A percentile compares a stretch with the other conserved stretches of the same genome.
These are phyloP conservation scores for Dioscorea zingiberensis DNA, from an alignment of 106 monocot species.

Conservation along the genomic window DNA sequence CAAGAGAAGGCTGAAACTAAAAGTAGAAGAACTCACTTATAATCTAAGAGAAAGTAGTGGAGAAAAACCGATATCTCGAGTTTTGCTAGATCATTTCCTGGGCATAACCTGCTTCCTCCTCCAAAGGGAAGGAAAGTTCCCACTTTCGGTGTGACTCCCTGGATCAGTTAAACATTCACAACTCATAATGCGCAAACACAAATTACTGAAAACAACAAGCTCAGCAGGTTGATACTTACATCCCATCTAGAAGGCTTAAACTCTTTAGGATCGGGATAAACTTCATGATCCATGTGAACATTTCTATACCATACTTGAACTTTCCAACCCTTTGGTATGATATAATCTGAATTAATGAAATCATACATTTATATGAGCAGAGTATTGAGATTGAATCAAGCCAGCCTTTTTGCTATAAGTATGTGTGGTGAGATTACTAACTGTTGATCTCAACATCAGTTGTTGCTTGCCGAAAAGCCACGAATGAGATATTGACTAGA, in stretches of 20 bases:
- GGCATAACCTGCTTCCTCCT: constrained; percentile 73
- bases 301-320: constrained; percentile 76
- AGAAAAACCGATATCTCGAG: constrained; percentile 88
- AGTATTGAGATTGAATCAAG: too few relatives aligned
- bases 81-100: constrained; percentile 94
- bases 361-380: neutral
- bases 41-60: constrained; percentile 81
- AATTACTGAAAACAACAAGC: too few relatives aligned
- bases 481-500: constrained; percentile 70
- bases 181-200: too few relatives aligned
- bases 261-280: constrained; percentile 55
- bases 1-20: neutral
- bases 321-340: constrained; percentile 93
- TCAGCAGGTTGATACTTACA: constrained; percentile 32
- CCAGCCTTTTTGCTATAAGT: too few relatives aligned
- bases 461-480: constrained; percentile 72
- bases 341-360: constrained; percentile 41
- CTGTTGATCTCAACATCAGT: constrained; percentile 63
- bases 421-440: constrained; percentile 14
- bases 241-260: constrained; percentile 97
- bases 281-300: constrained; percentile 86
- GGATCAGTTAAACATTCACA: neutral
- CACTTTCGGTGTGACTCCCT: constrained; percentile 62
- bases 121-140: constrained; percentile 83
- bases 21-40: constrained; percentile 39